These are phyloP conservation scores for Solanum corneliomulleri DNA, from an alignment of 257 asterid genomes.

Conservation along the genomic window DNA sequence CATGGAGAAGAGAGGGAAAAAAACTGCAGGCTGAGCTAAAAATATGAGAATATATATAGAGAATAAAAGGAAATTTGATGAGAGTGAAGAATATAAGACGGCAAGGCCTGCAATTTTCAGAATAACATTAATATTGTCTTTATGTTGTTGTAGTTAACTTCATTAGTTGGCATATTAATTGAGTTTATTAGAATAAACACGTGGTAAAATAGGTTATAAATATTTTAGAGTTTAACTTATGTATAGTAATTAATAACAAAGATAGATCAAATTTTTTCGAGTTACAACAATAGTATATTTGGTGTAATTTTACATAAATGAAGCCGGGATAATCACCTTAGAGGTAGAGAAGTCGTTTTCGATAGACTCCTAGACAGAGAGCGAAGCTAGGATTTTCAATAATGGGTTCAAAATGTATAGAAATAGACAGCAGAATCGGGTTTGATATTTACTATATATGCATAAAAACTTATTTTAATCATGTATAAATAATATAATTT, in stretches of 20 bases:
- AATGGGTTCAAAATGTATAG: no score
- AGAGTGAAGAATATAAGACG: constrained; percentile 12
- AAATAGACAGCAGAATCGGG: no score
- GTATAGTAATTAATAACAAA: not conserved
- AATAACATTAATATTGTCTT: not conserved
- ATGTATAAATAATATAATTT: no score
- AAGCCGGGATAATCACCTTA: rapidly evolving
- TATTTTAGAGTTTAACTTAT: no score
- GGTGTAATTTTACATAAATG: no score
- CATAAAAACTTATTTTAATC: no score
- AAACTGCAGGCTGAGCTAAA: not conserved
- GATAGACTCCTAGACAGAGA: no score
- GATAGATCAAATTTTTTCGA: rapidly evolving
- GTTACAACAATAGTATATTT: no score
- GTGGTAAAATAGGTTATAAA: not conserved
- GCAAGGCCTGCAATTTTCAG: constrained; percentile 11
- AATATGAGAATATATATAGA: not conserved
- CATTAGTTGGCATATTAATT: not conserved
- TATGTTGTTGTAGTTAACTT: not conserved
- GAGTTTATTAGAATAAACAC: not conserved
- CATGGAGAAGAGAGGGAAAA: not conserved
- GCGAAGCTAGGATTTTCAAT: no score
- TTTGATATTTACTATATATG: no score
- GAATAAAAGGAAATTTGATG: not conserved
- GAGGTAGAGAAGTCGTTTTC: not conserved